Percentiles rank a stretch among this genome's conserved stretches.
These are phyloP conservation scores for Diaporthe ilicicola DNA, from an alignment of 2,329 filamentous ascomycete species.

Conservation along the genomic window DNA sequence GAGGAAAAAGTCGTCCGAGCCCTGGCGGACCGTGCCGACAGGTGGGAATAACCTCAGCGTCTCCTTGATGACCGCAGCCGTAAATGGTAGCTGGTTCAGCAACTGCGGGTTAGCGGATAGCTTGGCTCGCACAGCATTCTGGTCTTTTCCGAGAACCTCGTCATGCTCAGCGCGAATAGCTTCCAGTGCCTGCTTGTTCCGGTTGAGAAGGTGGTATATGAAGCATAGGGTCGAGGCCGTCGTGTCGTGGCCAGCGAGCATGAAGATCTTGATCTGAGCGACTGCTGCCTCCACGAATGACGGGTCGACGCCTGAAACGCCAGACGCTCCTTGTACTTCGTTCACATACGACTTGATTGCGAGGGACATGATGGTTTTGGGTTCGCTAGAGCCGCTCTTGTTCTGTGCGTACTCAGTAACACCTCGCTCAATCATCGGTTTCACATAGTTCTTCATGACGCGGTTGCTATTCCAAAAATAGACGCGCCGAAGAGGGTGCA, in stretches of 20 bases:
- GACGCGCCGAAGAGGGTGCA: constrained; percentile 36
- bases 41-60: constrained; percentile 60
- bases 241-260: constrained; percentile 33
- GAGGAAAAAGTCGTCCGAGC: constrained; percentile 42
- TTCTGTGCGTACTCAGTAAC: constrained; percentile 37
- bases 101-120: constrained; percentile 51
- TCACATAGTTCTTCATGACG: constrained; percentile 39
- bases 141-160: constrained; percentile 38
- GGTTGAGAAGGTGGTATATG: constrained; percentile 34
- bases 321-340: constrained; percentile 27
- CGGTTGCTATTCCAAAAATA: constrained; percentile 41
- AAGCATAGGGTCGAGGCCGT: constrained; percentile 30
- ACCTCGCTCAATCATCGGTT: constrained; percentile 39
- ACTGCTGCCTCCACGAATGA: constrained; percentile 20
- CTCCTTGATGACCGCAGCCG: constrained; percentile 64
- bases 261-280: constrained; percentile 42
- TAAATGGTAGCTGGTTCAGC: constrained; percentile 60
- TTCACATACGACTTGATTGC: constrained; percentile 39
- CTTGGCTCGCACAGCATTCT: constrained; percentile 43
- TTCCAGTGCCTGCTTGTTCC: constrained; percentile 36
- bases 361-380: constrained; percentile 43
- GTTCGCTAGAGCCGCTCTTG: constrained; percentile 23
- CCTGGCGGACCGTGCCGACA: constrained; percentile 49
- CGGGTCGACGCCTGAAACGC: constrained; percentile 10
- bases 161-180: constrained; percentile 42